Conservation (phyloP, 805 yeast genomes). For the Candida schatavii region DNA sequence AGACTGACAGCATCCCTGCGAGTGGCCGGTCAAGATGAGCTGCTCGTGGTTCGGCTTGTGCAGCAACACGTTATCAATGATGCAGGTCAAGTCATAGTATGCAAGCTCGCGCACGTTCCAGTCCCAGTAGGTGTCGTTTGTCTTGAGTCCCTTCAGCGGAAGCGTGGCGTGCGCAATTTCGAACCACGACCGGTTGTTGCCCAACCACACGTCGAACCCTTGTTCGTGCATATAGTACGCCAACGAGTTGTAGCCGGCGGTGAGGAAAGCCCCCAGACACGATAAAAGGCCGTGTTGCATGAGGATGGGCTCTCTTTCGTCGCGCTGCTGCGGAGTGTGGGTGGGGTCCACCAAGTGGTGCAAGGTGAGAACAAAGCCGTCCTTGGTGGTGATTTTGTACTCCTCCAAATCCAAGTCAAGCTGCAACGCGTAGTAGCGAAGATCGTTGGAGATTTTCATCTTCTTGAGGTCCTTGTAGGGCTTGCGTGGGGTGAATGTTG, state of each 20-base stretch:
- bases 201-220: conserved; percentile 88
- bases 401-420: conserved; percentile 59
- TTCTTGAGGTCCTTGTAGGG: conserved; percentile 34
- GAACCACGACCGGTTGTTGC: conserved; percentile 88
- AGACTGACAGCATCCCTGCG: conserved; percentile 91
- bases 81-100: conserved; percentile 67
- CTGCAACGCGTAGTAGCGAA: conserved; percentile 65
- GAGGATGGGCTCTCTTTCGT: conserved; percentile 58
- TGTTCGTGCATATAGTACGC: conserved; percentile 52
- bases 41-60: conserved; percentile 40
- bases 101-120: conserved; percentile 93
- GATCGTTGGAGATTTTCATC: conserved; percentile 39
- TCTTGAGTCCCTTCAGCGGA: conserved; percentile 31
- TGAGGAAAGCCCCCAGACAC: conserved; percentile 80
- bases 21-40: conserved; percentile 73
- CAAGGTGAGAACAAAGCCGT: conserved; percentile 72
- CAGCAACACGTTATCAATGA: conserved; percentile 58
- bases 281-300: conserved; percentile 85
- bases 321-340: conserved; percentile 26
- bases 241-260: conserved; percentile 77
- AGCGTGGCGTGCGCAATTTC: conserved; percentile 54
- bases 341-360: conserved; percentile 59
- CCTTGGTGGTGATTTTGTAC: conserved; percentile 64
- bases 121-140: conserved; percentile 70
- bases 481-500: conserved; percentile 28